Evolutionary conservation across 2,329 filamentous ascomycete species (phyloP), one percentile per base, ranked within the genome.

Genomic region (Colletotrichum paranaense): DNA sequence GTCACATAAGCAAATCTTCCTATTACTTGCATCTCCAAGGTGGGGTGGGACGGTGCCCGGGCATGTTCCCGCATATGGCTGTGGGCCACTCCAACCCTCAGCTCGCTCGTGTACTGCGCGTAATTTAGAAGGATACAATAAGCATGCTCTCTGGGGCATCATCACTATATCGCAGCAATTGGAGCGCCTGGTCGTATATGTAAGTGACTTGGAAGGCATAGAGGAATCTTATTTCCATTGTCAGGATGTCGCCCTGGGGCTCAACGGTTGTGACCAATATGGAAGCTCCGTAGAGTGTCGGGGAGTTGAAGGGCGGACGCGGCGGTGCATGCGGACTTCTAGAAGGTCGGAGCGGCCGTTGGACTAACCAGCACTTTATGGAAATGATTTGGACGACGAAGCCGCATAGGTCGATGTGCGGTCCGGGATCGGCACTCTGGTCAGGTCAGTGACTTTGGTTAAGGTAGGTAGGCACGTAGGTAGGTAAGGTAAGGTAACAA

Each of bases 201-300:
- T n/a, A 24, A 30, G 42, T 24, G 4, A 19, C 26, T 28, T 26
- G 28, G n/a, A n/a, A 22, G 19, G 42, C 42, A 35, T 16, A 8
- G 49, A 56, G 7, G 28, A 16, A 64, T 24, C 7, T 8, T 8
- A 38, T 22, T 22, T 55, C 22, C 19, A 62, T 60, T 30, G 57
- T 38, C 14, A 26, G 49, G 14, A 22, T 38, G 49, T 42, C 16
- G 30, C 56, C 3, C 32, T 55, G 30, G 24, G 12, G 32, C 30
- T 38, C 1, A n/a, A 56, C 62, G 67, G 71, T 49, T 5, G 32
- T 35, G 56, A 73, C 71, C n/a, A 73, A 70, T 62, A 67, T 38
- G 67, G 60, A 55, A 72, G 35, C 67, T 73, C 71, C 71, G 67
- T 66, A 32, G 16, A 12, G 24, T 30, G 53, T 72, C 58, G 64